Base-by-base conservation (phyloP, 805 yeast species). In the Clavispora carvajalis region DNA sequence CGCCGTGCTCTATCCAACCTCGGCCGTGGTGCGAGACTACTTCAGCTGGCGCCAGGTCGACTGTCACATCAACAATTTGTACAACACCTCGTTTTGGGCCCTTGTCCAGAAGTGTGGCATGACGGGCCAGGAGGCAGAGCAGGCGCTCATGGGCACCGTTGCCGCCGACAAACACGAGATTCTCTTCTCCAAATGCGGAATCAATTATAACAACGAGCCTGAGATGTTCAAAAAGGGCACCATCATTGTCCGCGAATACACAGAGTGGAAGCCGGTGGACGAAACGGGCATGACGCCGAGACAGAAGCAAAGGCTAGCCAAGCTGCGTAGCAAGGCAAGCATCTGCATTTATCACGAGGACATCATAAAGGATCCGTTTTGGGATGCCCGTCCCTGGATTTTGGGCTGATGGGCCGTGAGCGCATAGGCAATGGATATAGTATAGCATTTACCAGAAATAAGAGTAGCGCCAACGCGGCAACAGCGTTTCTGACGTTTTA, bases 21-120 rank as follows among this genome's bases (percentile, higher is more conserved):
- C 67, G 13, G 53, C 65, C 5, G 63, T 69, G 1, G 68, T 91
- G 1, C 70, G 86, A 41, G 98, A 91, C 59, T 93, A 93, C 57
- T 75, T 93, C 48, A 68, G 85, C 41, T 93, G 99, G 99, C 74
- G 99, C 49, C 97, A 87, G 57, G 98, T 83, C 1, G 99, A 93
- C 58, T 93, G 93, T 38, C 99, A 93, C 63, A 93, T 93, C 40
- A 93, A 93, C 60, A 93, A 93, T 59, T 63, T 93, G 44, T 93
- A 91, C 67, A 93, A 93, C 57, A 93, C 99, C 0, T 70, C 88
- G 0, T 93, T 93, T 58, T 93, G 99, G 99, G 70, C 79, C 5
- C 68, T 93, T 53, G 91, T 93, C 0, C 57, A 67, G 15, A 69
- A 74, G 46, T 89, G 93, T 13, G 82, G 81, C 0, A 42, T 85